Evolutionary conservation across 441 rosid species (phyloP).

Genomic region (Isatis lusitanica): DNA sequence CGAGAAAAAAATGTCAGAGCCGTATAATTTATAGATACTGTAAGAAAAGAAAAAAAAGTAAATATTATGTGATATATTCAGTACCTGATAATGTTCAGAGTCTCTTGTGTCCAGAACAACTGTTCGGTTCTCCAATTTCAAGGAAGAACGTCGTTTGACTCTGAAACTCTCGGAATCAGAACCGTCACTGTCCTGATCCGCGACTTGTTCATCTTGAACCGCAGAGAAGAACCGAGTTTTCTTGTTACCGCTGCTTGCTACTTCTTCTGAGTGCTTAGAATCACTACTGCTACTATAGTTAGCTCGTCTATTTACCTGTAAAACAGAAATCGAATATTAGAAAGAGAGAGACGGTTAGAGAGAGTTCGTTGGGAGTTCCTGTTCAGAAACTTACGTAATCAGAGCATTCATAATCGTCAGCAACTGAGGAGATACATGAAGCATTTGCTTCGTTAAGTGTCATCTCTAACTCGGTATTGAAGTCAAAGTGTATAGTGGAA

Average conservation of each 20-base stretch:
- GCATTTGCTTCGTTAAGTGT: slow-evolving; percentile 40
- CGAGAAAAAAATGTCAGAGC: neutral
- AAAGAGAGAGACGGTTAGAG: neutral
- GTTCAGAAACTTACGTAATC: slow-evolving; percentile 54
- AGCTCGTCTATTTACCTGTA: slow-evolving; percentile 49
- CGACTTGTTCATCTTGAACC: slow-evolving; percentile 40
- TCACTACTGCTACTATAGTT: slow-evolving; percentile 47
- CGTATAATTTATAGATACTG: neutral
- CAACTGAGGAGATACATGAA: slow-evolving; percentile 51
- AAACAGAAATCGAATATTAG: neutral
- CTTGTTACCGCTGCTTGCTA: slow-evolving; percentile 38
- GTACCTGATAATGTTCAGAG: slow-evolving; percentile 53
- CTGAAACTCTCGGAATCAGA: slow-evolving; percentile 86
- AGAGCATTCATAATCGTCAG: slow-evolving; percentile 43
- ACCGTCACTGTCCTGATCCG: slow-evolving; percentile 67
- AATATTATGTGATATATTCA: neutral
- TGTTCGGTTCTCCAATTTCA: slow-evolving; percentile 60
- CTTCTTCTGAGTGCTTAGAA: slow-evolving; percentile 43
- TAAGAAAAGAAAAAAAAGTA: neutral
- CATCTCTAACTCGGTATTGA: slow-evolving; percentile 29
- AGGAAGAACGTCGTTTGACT: slow-evolving; percentile 82
- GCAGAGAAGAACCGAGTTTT: slow-evolving; percentile 39
- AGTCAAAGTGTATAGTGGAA: slow-evolving; percentile 57
- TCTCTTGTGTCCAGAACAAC: slow-evolving; percentile 40
- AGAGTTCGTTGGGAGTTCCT: neutral